These are phyloP conservation scores for Fusarium goolgardi DNA, from an alignment of 2,329 filamentous ascomycete genomes.

Conservation along the genomic window DNA sequence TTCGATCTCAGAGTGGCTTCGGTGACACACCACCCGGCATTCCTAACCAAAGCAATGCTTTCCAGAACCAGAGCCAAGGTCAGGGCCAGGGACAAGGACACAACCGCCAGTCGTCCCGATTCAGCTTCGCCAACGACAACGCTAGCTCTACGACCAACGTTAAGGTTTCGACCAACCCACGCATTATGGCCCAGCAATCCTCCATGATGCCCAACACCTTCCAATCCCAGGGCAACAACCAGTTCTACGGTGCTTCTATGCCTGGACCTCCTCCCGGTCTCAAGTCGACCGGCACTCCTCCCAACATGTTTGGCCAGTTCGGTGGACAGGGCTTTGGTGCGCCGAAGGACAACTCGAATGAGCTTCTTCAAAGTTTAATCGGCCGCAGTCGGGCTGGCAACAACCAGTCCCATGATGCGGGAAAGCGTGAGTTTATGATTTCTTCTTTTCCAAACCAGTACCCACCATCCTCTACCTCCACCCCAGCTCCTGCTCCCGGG, in stretches of 20 bases:
- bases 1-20: constrained; percentile 72
- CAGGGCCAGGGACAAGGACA: constrained; percentile 71
- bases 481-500: constrained; percentile 88
- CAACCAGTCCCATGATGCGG: constrained; percentile 81
- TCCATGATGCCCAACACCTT: constrained; percentile 83
- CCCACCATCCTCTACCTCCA: constrained; percentile 82
- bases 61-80: constrained; percentile 54
- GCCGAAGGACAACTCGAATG: constrained; percentile 75
- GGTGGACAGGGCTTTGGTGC: constrained; percentile 75
- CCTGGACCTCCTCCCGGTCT: constrained; percentile 94
- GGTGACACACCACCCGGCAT: constrained; percentile 70
- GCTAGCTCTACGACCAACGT: constrained; percentile 64
- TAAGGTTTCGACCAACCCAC: constrained; percentile 81
- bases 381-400: constrained; percentile 75
- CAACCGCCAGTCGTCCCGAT: constrained; percentile 85
- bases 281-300: constrained; percentile 94
- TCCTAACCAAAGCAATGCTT: constrained; percentile 59
- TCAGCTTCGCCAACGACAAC: constrained; percentile 85
- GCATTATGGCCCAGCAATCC: constrained; percentile 84
- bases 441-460: constrained; percentile 91
- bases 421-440: constrained; percentile 99
- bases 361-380: constrained; percentile 83
- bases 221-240: constrained; percentile 70
- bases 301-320: constrained; percentile 95
- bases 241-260: constrained; percentile 86